A percentile compares a stretch with the other conserved stretches of the same genome.
phyloP scores from a whole-genome alignment of 169 alveolate genomes.

The Theileria parva region DNA sequence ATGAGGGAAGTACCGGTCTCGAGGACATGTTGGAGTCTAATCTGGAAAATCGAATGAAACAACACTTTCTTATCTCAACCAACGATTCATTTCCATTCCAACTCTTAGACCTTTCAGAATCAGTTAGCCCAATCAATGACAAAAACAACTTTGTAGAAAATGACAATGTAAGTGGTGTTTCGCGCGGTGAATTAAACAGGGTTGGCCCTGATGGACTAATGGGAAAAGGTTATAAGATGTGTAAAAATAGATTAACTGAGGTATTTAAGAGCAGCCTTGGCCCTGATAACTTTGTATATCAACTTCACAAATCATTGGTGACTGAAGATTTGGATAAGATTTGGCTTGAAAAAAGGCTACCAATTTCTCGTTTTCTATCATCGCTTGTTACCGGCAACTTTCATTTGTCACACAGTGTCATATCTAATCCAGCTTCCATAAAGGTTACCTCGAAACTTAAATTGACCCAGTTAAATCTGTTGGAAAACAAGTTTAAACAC shows the following conservation, averaged over 20 bases:
- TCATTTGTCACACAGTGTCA: conserved; percentile 35
- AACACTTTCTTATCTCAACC: conserved; percentile 42
- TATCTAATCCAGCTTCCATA: conserved; percentile 39
- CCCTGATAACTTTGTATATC: not conserved
- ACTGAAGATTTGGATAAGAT: conserved; percentile 15
- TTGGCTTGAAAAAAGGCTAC: conserved; percentile 48
- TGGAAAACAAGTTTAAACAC: conserved; percentile 59
- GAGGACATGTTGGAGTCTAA: conserved; percentile 43
- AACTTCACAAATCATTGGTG: not conserved
- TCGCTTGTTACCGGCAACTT: conserved; percentile 44
- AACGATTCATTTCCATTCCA: conserved; percentile 51
- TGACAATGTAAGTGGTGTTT: not conserved
- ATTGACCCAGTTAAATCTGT: conserved; percentile 21
- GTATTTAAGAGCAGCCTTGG: not conserved
- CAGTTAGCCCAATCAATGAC: not conserved
- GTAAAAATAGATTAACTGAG: not conserved
- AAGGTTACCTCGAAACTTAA: conserved; percentile 15
- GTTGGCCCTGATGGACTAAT: not conserved
- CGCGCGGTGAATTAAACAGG: not conserved
- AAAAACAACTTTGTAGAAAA: not conserved
- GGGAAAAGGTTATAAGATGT: not conserved
- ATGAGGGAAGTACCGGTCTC: not conserved
- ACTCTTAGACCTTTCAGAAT: conserved; percentile 34
- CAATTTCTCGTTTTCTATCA: conserved; percentile 45
- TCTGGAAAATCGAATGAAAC: conserved; percentile 13